These are phyloP conservation scores for Xylaria sp. DNA, from an alignment of 2,329 filamentous ascomycete species.

Conservation along the genomic window DNA sequence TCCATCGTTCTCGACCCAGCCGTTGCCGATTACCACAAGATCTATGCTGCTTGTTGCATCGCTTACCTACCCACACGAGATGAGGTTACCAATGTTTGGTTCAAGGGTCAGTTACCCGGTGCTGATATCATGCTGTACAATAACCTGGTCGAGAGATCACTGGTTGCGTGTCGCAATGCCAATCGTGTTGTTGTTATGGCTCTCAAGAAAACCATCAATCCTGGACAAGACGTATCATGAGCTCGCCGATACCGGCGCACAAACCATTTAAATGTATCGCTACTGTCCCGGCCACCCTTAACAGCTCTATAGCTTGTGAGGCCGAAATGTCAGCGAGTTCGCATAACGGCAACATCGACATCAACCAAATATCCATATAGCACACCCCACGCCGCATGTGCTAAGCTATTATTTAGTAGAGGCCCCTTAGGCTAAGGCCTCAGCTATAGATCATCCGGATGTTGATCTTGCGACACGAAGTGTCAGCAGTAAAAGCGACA, in stretches of 20 bases:
- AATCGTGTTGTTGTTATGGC: conserved; percentile 56
- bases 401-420: neutral
- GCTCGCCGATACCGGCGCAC: neutral
- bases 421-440: neutral
- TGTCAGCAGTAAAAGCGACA: neutral
- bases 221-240: conserved; percentile 45
- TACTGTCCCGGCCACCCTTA: neutral
- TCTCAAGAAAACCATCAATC: conserved; percentile 52
- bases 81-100: conserved; percentile 94
- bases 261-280: neutral
- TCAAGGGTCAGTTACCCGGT: conserved; percentile 75
- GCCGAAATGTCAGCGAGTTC: neutral
- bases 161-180: conserved; percentile 56
- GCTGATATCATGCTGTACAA: conserved; percentile 56
- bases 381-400: neutral
- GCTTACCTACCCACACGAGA: conserved; percentile 88
- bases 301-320: neutral
- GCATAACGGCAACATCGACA: neutral
- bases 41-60: conserved; percentile 87
- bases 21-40: conserved; percentile 79
- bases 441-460: neutral
- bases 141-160: conserved; percentile 55
- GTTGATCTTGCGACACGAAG: neutral
- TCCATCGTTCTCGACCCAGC: conserved; percentile 81
- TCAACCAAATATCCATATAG: conserved; percentile 11